phyloP scores from a whole-genome alignment of 345 rosid species.

The Eucalyptus cloeziana region DNA sequence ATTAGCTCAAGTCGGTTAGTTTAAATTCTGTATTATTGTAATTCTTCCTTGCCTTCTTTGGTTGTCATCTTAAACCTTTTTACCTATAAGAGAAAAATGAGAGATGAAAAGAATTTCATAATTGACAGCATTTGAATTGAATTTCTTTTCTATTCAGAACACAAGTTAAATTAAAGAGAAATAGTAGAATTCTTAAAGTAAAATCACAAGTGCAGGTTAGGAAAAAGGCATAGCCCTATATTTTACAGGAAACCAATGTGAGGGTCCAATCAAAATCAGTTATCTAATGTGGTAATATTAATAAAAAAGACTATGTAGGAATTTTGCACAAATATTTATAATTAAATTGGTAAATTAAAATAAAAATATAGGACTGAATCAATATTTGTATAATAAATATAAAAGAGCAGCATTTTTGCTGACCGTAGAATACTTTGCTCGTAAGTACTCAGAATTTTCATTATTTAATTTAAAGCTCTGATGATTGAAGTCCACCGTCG shows the following conservation, averaged over 20 bases:
- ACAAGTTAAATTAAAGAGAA: not conserved
- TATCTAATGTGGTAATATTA: not conserved
- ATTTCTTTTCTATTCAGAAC: not conserved
- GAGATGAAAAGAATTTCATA: not conserved
- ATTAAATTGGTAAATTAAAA: accelerated
- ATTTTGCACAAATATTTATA: not conserved
- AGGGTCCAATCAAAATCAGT: not conserved
- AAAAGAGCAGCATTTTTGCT: not conserved
- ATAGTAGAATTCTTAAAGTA: not conserved
- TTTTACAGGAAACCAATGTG: not conserved
- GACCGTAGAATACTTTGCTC: not conserved
- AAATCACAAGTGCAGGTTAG: not conserved
- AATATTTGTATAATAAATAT: accelerated
- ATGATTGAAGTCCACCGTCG: not conserved
- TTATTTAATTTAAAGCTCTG: not conserved
- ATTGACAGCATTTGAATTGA: not conserved
- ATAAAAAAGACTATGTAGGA: not conserved
- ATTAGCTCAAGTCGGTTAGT: not conserved
- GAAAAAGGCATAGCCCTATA: not conserved
- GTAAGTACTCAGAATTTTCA: not conserved
- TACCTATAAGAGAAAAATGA: not conserved
- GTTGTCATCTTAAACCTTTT: not conserved
- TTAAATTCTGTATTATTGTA: not conserved
- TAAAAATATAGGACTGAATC: accelerated
- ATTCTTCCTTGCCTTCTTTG: not conserved